Evolutionary conservation across 2,329 filamentous ascomycete genomes (phyloP), one percentile per base, ranked within the genome.

Genomic region (Claviceps quebecensis): DNA sequence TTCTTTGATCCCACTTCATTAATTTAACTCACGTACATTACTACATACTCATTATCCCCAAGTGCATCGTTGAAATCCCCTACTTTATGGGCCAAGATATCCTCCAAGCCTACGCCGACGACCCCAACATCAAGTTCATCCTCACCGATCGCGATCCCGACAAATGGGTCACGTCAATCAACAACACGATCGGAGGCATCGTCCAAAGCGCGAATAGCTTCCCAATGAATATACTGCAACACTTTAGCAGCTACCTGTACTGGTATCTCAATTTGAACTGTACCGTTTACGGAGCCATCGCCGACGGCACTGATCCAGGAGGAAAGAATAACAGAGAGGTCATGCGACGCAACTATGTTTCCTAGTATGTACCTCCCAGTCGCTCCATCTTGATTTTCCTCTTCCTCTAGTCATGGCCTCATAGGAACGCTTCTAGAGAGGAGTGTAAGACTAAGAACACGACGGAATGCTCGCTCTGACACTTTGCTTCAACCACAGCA

Each of bases 121-220:
- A 57, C n/a, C 65, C 66, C 0, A 58, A 67, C 19, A 65, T 65
- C 19, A 67, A 63, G 48, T 69, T 67, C 49, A 62, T 69, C 16
- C 57, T 69, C 14, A 63, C 59, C 3, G 65, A 69, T 49, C 60
- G 67, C 14, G 56, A 65, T 22, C 60, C 61, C 3, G 59, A 65
- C n/a, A 63, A 61, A 44, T 69, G 67, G 66, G 54, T 53, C 17
- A 51, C 50, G 16, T 57, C 55, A 6, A 9, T 61, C 44, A 50
- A 57, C 43, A 63, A 65, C 47, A 64, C 65, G 2, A 16, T 62
- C 43, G 47, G 43, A 7, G 37, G 37, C 14, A 13, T 53, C 23
- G 26, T 56, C 41, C 9, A 48, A 4, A 37, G 36, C 16, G 43
- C 29, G 11, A 38, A 34, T 3, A 40, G 49, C 2, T 57, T 66